A percentile compares a stretch with the other conserved stretches of the same genome.
These are phyloP conservation scores for Kwoniella dendrophila DNA, from an alignment of 768 basidiomycete genomes.

Conservation along the genomic window DNA sequence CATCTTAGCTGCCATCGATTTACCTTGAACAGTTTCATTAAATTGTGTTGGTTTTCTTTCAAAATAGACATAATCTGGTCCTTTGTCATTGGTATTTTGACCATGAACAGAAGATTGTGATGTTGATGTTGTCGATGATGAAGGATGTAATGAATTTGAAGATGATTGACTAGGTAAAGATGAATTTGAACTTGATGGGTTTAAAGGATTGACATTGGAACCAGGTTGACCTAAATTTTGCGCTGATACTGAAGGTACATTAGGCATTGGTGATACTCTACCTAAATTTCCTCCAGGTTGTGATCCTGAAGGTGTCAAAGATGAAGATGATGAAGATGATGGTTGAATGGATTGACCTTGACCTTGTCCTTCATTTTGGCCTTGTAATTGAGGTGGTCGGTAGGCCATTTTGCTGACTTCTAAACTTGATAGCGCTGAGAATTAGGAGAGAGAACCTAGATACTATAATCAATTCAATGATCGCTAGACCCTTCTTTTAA, in stretches of 20 bases:
- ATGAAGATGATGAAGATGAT: not conserved
- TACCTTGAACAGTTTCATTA: conserved; percentile 76
- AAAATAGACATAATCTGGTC: conserved; percentile 87
- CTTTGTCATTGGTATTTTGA: conserved; percentile 32
- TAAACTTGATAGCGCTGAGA: not conserved
- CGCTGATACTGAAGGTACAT: conserved; percentile 23
- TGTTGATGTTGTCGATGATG: too few relatives aligned
- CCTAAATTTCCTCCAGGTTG: not conserved
- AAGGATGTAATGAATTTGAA: conserved; percentile 14
- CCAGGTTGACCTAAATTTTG: conserved; percentile 40
- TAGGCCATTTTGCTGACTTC: conserved; percentile 24
- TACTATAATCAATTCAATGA: too few relatives aligned
- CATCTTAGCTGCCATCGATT: conserved; percentile 86
- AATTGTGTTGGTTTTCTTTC: conserved; percentile 75
- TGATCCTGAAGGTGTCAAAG: conserved; percentile 4
- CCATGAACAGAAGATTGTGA: too few relatives aligned
- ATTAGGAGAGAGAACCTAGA: not conserved
- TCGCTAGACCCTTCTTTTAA: too few relatives aligned
- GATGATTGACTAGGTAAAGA: too few relatives aligned
- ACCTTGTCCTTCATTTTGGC: too few relatives aligned
- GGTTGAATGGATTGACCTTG: conserved; percentile 11
- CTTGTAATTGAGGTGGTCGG: conserved; percentile 18
- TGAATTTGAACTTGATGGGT: conserved; percentile 11
- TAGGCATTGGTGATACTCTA: conserved; percentile 29
- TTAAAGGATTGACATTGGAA: conserved; percentile 5